phyloP scores from a whole-genome alignment of 2,329 filamentous ascomycete species.

The Fusarium sp. region DNA sequence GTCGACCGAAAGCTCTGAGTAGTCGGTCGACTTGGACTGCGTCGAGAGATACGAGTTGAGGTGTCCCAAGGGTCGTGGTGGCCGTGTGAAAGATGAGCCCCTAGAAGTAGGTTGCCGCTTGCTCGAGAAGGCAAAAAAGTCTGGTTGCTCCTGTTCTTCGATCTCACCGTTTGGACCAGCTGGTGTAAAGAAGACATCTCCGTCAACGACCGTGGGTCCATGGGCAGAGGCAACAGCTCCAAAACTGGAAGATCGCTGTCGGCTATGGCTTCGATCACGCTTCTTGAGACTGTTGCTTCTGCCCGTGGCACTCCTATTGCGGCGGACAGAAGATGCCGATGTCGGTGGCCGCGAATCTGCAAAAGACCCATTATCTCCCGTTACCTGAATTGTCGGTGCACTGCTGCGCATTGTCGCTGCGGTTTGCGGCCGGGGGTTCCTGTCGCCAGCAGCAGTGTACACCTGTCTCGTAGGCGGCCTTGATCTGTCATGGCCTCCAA shows the following conservation, averaged over 20 bases:
- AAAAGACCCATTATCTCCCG: slow-evolving; percentile 70
- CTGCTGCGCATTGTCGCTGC: slow-evolving; percentile 60
- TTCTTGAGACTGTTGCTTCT: slow-evolving; percentile 69
- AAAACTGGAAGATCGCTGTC: slow-evolving; percentile 62
- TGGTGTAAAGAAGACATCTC: slow-evolving; percentile 67
- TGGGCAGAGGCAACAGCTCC: slow-evolving; percentile 54
- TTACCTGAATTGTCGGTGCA: slow-evolving; percentile 84
- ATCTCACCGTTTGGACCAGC: slow-evolving; percentile 55
- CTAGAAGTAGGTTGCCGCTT: slow-evolving; percentile 58
- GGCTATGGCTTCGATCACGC: slow-evolving; percentile 66
- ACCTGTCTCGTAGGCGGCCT: slow-evolving; percentile 60
- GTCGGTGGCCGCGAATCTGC: slow-evolving; percentile 55
- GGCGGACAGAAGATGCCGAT: slow-evolving; percentile 52
- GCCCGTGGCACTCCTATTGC: slow-evolving; percentile 63
- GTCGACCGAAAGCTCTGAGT: slow-evolving; percentile 58
- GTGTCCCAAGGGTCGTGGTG: slow-evolving; percentile 61
- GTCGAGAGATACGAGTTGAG: slow-evolving; percentile 64
- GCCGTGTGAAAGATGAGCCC: slow-evolving; percentile 60
- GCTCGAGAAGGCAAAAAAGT: slow-evolving; percentile 62
- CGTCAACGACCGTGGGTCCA: slow-evolving; percentile 63
- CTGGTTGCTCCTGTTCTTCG: slow-evolving; percentile 58
- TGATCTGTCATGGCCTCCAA: slow-evolving; percentile 72
- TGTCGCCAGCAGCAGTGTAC: slow-evolving; percentile 57
- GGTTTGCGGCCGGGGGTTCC: slow-evolving; percentile 57
- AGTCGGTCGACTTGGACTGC: slow-evolving; percentile 58